Conservation (phyloP, 139 green algal species). For the Nannochloris sp. region DNA sequence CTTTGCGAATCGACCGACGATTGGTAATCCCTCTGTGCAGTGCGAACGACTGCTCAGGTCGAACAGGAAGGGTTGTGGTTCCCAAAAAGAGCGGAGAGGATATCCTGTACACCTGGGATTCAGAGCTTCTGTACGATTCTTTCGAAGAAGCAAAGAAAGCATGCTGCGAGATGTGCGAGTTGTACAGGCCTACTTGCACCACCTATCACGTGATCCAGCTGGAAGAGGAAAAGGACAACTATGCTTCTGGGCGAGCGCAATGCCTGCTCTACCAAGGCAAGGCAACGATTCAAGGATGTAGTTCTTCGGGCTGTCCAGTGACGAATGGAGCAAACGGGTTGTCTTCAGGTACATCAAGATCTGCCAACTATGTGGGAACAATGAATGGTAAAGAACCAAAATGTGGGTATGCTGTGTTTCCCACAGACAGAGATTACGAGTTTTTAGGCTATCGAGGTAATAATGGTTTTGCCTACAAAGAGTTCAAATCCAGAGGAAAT, state of each 20-base stretch:
- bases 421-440: not conserved
- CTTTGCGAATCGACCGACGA: not conserved
- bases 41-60: not conserved
- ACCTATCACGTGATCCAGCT: not conserved
- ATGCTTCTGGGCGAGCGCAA: not conserved
- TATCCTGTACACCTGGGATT: not conserved
- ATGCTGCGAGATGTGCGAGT: not conserved
- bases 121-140: not conserved
- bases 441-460: not conserved
- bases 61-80: not conserved
- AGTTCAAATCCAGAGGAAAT: not conserved
- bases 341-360: not conserved
- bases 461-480: not conserved
- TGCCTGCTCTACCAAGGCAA: not conserved
- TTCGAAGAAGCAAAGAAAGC: not conserved
- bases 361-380: not conserved
- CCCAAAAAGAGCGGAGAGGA: not conserved
- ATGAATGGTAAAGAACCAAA: not conserved
- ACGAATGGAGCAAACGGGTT: not conserved
- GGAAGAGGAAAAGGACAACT: not conserved
- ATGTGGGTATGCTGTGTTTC: not conserved
- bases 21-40: not conserved
- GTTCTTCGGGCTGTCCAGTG: not conserved
- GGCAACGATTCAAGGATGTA: not conserved
- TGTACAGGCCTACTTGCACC: not conserved